phyloP scores from a whole-genome alignment of 2,329 filamentous ascomycete species.

The Verticillium zaregamsianum region DNA sequence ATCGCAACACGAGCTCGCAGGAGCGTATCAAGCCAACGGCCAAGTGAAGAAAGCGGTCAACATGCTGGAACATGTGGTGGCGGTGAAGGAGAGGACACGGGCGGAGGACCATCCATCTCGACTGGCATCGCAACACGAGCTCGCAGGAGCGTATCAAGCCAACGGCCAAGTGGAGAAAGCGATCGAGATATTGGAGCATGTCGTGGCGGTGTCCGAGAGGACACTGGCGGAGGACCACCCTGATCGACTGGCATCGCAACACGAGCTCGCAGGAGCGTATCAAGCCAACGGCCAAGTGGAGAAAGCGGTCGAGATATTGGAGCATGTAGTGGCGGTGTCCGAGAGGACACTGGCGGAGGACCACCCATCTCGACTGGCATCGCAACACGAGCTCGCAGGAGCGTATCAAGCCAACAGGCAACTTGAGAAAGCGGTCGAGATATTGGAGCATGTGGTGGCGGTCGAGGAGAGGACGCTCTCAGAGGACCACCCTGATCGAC shows the following conservation, averaged over 20 bases:
- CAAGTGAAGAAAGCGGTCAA: slow-evolving; percentile 15
- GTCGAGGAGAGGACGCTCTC: not conserved
- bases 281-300: slow-evolving; percentile 14
- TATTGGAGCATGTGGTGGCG: not conserved
- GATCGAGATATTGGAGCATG: slow-evolving; percentile 17
- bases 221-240: slow-evolving; percentile 14
- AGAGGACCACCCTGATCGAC: not conserved
- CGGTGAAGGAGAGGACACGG: not conserved
- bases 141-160: slow-evolving; percentile 4
- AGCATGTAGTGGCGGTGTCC: not conserved
- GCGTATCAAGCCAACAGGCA: slow-evolving; percentile 9
- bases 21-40: slow-evolving; percentile 13
- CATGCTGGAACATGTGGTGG: not conserved
- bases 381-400: slow-evolving; percentile 2
- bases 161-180: slow-evolving; percentile 18
- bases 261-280: slow-evolving; percentile 16
- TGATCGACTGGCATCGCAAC: slow-evolving; percentile 16
- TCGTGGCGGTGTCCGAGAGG: slow-evolving; percentile 13
- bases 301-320: slow-evolving; percentile 7
- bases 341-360: not conserved
- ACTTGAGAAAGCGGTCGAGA: not conserved
- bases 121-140: slow-evolving; percentile 5
- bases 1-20: slow-evolving; percentile 16
- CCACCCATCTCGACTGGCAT: slow-evolving; percentile 3
- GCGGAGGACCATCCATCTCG: not conserved